Evolutionary conservation across 768 basidiomycete genomes (phyloP).

Genomic region (Mycena amicta): DNA sequence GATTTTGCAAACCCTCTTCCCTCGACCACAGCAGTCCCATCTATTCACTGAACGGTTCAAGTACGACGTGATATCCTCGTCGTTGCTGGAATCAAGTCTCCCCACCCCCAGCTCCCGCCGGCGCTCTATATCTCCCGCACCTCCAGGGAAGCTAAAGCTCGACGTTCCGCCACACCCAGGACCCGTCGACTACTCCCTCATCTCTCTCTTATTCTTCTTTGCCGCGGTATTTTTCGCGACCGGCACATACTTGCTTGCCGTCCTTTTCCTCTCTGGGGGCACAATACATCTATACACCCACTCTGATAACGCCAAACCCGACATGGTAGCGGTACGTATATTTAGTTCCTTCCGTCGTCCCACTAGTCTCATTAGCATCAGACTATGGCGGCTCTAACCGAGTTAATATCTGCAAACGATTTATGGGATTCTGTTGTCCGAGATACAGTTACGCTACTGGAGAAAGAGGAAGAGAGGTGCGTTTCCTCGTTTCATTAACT

Average conservation of each 20-base stretch:
- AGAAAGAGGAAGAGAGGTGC: slow-evolving; percentile 72
- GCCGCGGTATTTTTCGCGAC: slow-evolving; percentile 43
- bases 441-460: slow-evolving; percentile 65
- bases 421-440: slow-evolving; percentile 77
- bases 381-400: slow-evolving; percentile 68
- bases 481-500: slow-evolving; percentile 9
- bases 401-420: slow-evolving; percentile 66
- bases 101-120: slow-evolving; percentile 41
- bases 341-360: slow-evolving; percentile 7
- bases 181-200: slow-evolving; percentile 39
- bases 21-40: slow-evolving; percentile 39
- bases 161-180: slow-evolving; percentile 32
- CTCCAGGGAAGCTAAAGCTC: slow-evolving; percentile 51
- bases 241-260: slow-evolving; percentile 44
- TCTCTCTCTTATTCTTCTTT: slow-evolving; percentile 42
- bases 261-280: slow-evolving; percentile 41
- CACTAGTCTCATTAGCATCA: slow-evolving; percentile 30
- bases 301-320: slow-evolving; percentile 38
- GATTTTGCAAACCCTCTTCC: slow-evolving; percentile 42
- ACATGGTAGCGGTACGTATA: slow-evolving; percentile 57
- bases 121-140: slow-evolving; percentile 34
- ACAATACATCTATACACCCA: slow-evolving; percentile 41
- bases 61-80: slow-evolving; percentile 81
- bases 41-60: slow-evolving; percentile 80
- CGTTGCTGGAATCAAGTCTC: slow-evolving; percentile 64